Conservation (phyloP, 257 asterid genomes). For the Handroanthus guayacan region DNA sequence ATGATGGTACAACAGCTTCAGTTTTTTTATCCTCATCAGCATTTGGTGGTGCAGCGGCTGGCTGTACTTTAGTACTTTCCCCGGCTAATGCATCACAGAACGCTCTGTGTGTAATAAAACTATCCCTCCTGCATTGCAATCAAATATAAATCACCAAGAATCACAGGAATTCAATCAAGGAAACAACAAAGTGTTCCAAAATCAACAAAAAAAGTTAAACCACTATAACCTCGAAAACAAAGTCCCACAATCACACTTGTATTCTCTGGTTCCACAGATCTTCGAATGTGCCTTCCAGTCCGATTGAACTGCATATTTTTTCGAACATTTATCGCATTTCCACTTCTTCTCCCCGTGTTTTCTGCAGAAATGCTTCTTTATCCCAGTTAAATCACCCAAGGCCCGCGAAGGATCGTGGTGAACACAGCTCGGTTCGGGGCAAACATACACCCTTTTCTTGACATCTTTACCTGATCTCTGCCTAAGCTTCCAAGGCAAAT, state of each 20-base stretch:
- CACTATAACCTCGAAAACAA: constrained; percentile 64
- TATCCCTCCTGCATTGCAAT: constrained; percentile 78
- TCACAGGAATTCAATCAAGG: constrained; percentile 2
- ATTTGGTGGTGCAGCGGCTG: constrained; percentile 44
- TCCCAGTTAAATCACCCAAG: constrained; percentile 85
- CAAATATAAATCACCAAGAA: constrained; percentile 24
- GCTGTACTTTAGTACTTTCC: constrained; percentile 66
- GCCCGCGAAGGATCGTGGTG: constrained; percentile 88
- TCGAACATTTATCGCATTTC: constrained; percentile 83
- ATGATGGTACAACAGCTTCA: constrained; percentile 45
- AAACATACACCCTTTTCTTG: constrained; percentile 79
- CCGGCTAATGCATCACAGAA: constrained; percentile 86
- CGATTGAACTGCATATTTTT: constrained; percentile 91
- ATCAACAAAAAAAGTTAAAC: neutral
- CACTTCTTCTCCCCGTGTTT: constrained; percentile 95
- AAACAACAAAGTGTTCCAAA: neutral
- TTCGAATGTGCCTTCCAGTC: constrained; percentile 92
- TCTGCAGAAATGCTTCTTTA: constrained; percentile 87
- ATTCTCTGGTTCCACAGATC: constrained; percentile 87
- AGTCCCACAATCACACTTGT: constrained; percentile 88
- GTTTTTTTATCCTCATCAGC: constrained; percentile 48
- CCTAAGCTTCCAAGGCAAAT: constrained; percentile 85
- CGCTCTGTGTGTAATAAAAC: constrained; percentile 91
- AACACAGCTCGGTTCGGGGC: constrained; percentile 82
- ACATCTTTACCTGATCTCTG: constrained; percentile 71